A percentile compares a stretch with the other conserved stretches of the same genome.
Evolutionary conservation across 176 grass and related monocot species (phyloP).

Genomic region (Rhipidocladum racemiflorum): DNA sequence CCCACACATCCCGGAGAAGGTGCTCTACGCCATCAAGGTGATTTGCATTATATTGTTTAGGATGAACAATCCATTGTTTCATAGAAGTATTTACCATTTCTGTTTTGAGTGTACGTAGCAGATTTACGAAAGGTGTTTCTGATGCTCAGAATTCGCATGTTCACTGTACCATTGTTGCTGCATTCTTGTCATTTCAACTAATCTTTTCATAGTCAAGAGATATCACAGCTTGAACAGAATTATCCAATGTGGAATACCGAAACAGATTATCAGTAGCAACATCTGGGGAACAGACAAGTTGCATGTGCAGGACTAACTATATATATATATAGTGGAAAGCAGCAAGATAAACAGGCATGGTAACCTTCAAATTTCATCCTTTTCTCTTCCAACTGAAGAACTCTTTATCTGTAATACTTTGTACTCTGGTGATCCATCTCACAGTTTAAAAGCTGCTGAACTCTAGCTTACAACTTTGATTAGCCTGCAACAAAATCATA

Average conservation of each 20-base stretch:
- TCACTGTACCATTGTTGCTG: background rate
- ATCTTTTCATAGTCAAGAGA: background rate
- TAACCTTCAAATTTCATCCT: background rate
- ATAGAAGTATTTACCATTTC: background rate
- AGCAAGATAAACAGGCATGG: background rate
- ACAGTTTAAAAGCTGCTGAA: background rate
- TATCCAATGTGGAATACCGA: background rate
- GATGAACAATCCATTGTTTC: background rate
- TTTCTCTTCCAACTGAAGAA: slow-evolving; percentile 2
- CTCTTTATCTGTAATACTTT: background rate
- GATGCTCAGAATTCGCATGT: background rate
- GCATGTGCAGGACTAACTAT: background rate
- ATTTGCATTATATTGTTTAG: background rate
- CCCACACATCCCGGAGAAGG: slow-evolving; percentile 64
- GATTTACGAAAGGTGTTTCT: background rate
- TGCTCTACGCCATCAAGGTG: slow-evolving; percentile 65
- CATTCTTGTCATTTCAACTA: background rate
- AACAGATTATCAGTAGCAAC: background rate
- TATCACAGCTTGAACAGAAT: background rate
- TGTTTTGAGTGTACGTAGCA: background rate
- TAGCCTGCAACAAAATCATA: background rate
- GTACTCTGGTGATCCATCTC: background rate
- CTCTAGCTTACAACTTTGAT: slow-evolving; percentile 1
- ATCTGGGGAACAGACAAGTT: background rate
- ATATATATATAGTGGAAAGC: background rate